Conservation (phyloP, 192 early-diverging fungal genomes). For the Dissophora ornata region DNA sequence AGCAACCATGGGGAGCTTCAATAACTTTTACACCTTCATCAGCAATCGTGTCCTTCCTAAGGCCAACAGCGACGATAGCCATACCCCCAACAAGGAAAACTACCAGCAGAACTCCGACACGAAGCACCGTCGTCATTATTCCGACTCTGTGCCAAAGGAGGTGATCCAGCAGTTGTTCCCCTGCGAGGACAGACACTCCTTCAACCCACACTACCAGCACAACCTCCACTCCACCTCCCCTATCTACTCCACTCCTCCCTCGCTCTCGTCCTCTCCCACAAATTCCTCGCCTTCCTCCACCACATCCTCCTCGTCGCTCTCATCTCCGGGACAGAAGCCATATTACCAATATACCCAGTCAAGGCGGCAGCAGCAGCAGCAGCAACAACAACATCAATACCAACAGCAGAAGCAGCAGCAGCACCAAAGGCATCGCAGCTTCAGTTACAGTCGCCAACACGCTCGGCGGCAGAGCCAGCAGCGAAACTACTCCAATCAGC, state of each 20-base stretch:
- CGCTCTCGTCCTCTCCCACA: constrained; percentile 41
- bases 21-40: constrained; percentile 38
- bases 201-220: constrained; percentile 49
- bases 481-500: constrained; percentile 22
- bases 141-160: constrained; percentile 22
- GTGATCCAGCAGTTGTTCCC: constrained; percentile 38
- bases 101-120: neutral
- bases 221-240: constrained; percentile 35
- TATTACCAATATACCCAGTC: constrained; percentile 13
- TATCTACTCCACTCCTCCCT: constrained; percentile 48
- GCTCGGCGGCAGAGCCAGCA: constrained; percentile 15
- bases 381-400: constrained; percentile 25
- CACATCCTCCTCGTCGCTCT: constrained; percentile 18
- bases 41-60: constrained; percentile 34
- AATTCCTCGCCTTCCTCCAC: constrained; percentile 49
- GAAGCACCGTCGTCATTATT: constrained; percentile 20
- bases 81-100: neutral
- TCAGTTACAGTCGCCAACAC: constrained; percentile 30
- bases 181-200: constrained; percentile 46
- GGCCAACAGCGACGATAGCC: constrained; percentile 14
- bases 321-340: constrained; percentile 5
- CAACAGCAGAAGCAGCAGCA: constrained; percentile 20
- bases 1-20: constrained; percentile 40
- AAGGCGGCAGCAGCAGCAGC: constrained; percentile 5
- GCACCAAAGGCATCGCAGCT: constrained; percentile 4